These are phyloP conservation scores for Cladosporium sp. DNA, from an alignment of 2,329 filamentous ascomycete genomes.

Conservation along the genomic window DNA sequence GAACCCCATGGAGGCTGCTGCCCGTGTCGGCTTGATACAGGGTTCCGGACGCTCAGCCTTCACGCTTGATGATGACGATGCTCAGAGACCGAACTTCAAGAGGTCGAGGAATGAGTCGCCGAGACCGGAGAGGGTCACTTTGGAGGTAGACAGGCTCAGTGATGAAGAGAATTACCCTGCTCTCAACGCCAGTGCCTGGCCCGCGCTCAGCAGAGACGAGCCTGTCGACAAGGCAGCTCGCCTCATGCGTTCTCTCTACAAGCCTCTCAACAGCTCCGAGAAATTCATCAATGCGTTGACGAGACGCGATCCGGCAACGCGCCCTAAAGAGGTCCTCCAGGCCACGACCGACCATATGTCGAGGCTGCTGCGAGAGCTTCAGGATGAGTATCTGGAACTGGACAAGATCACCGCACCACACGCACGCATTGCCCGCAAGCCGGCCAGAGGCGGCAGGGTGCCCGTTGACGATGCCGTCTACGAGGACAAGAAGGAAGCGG, in stretches of 20 bases:
- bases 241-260: conserved; percentile 35
- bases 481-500: conserved; percentile 56
- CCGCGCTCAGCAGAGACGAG: conserved; percentile 19
- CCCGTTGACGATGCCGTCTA: conserved; percentile 44
- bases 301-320: conserved; percentile 35
- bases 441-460: conserved; percentile 42
- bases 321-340: conserved; percentile 49
- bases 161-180: conserved; percentile 24
- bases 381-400: conserved; percentile 54
- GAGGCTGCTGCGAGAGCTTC: conserved; percentile 47
- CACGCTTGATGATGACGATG: neutral
- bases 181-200: conserved; percentile 22
- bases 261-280: conserved; percentile 38
- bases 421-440: conserved; percentile 46
- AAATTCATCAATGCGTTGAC: conserved; percentile 38
- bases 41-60: too few species aligned
- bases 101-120: conserved; percentile 26
- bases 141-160: conserved; percentile 28
- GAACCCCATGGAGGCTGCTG: neutral
- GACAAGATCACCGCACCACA: conserved; percentile 48
- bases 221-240: conserved; percentile 33
- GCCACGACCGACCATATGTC: conserved; percentile 50
- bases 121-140: conserved; percentile 24
- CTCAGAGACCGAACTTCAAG: neutral
- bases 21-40: neutral